Conservation (phyloP, 371 early-diverging fungal genomes). For the Mucor mucedo region DNA sequence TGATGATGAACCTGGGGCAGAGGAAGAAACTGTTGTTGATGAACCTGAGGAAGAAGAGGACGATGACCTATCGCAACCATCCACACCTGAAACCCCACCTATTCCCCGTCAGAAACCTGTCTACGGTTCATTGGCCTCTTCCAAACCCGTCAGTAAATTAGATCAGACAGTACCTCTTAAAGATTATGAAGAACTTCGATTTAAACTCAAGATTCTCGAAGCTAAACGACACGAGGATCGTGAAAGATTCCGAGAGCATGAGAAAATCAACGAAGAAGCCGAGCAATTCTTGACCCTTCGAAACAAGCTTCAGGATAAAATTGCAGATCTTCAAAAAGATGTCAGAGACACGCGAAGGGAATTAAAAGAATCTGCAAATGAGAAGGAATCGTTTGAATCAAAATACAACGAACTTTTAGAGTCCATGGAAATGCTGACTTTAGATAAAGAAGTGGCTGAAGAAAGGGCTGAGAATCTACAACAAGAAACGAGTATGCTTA, state of each 20-base stretch:
- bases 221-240: conserved; percentile 83
- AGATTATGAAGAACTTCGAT: conserved; percentile 84
- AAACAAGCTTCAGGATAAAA: conserved; percentile 75
- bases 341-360: conserved; percentile 64
- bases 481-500: conserved; percentile 72
- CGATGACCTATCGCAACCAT: not conserved
- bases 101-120: conserved; percentile 16
- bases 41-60: conserved; percentile 12
- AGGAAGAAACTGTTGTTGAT: conserved; percentile 12
- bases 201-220: conserved; percentile 82
- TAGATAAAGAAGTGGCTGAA: conserved; percentile 94
- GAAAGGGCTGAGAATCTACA: conserved; percentile 81
- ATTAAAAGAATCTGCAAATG: conserved; percentile 59
- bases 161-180: conserved; percentile 61
- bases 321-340: conserved; percentile 77
- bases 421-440: conserved; percentile 80
- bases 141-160: conserved; percentile 42
- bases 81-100: not conserved
- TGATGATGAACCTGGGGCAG: conserved; percentile 5
- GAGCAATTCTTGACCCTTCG: conserved; percentile 71
- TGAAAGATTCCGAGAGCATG: conserved; percentile 73
- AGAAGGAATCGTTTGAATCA: conserved; percentile 67
- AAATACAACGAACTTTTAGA: conserved; percentile 78
- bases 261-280: conserved; percentile 75
- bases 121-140: conserved; percentile 39